Evolutionary conservation across 176 grass and related monocot genomes (phyloP).

Genomic region (Eragrostis nindensis): DNA sequence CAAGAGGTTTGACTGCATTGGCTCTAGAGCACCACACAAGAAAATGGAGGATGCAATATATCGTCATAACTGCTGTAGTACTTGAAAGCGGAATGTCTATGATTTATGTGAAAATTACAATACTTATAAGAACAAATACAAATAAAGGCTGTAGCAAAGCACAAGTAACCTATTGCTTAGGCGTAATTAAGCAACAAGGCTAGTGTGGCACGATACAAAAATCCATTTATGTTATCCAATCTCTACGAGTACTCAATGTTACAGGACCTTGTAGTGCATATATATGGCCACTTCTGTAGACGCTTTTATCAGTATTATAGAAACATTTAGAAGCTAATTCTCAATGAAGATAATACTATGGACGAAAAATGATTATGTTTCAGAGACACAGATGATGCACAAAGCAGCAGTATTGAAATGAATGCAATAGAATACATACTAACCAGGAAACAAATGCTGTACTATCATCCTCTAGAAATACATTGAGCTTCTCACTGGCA

Average conservation of each 20-base stretch:
- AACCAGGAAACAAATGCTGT: slow-evolving; percentile 73
- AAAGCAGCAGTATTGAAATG: slow-evolving; percentile 14
- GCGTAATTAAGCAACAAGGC: not conserved
- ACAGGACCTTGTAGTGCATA: not conserved
- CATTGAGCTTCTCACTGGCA: slow-evolving; percentile 48
- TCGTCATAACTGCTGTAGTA: not conserved
- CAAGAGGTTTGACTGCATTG: not conserved
- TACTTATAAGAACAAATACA: not conserved
- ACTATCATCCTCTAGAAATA: slow-evolving; percentile 62
- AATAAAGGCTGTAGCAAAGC: not conserved
- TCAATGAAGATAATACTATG: slow-evolving; percentile 4
- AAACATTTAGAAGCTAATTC: not conserved
- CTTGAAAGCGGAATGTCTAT: not conserved
- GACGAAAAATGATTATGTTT: not conserved
- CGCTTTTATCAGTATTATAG: not conserved
- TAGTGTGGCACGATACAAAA: not conserved
- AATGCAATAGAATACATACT: slow-evolving; percentile 3
- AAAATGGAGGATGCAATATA: not conserved
- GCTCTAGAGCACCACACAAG: not conserved
- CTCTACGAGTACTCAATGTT: not conserved
- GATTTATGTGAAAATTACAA: not conserved
- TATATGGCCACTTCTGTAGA: not conserved
- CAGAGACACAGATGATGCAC: not conserved
- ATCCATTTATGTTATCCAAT: not conserved
- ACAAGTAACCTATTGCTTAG: not conserved